Conservation (phyloP, 139 green algal genomes). For the Ettlia oleoabundans region DNA sequence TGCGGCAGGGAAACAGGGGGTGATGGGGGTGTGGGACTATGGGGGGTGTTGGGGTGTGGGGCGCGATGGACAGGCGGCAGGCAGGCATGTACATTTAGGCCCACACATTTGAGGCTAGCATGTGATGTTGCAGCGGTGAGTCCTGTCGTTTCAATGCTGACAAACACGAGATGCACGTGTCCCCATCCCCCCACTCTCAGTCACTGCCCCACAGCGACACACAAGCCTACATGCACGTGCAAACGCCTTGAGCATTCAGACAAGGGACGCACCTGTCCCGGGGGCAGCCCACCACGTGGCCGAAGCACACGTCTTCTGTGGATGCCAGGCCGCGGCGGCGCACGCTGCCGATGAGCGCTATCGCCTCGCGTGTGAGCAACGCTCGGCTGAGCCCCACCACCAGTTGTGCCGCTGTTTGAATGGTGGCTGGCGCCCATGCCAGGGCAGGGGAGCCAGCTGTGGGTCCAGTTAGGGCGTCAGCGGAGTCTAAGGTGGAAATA, state of each 20-base stretch:
- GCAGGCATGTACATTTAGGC: background rate
- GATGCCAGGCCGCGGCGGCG: constrained; percentile 65
- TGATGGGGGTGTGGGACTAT: background rate
- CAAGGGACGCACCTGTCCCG: constrained; percentile 48
- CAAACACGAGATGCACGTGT: no score
- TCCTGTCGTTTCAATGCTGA: no score
- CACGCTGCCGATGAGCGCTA: constrained; percentile 66
- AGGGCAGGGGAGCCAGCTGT: constrained; percentile 6
- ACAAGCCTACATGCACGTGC: no score
- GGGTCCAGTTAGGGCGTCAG: no score
- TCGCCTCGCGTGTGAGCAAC: constrained; percentile 76
- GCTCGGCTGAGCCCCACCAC: constrained; percentile 74
- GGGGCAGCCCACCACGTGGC: constrained; percentile 76
- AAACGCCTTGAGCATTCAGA: no score
- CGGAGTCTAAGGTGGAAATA: constrained; percentile 13
- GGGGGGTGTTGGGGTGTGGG: background rate
- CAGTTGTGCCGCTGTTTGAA: constrained; percentile 62
- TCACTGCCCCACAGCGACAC: no score
- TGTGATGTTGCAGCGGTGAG: background rate
- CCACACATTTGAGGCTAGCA: background rate
- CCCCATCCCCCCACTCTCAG: no score
- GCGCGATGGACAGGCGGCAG: background rate
- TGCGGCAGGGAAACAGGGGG: background rate
- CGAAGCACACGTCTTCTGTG: constrained; percentile 75
- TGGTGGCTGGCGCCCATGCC: constrained; percentile 66